Conservation (phyloP, 805 yeast genomes). For the Maudiozyma turicensis region DNA sequence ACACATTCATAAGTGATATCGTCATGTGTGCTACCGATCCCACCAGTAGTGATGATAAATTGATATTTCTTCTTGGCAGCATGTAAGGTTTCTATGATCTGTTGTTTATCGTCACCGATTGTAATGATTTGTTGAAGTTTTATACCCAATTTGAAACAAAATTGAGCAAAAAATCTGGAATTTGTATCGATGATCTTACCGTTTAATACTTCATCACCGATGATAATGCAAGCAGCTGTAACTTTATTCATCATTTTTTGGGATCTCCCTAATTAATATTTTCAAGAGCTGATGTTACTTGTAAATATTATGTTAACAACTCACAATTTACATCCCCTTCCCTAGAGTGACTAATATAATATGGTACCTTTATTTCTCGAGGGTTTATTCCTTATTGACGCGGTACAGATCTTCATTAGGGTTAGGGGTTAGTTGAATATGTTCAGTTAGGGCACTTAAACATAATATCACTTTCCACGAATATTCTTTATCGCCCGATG, state of each 20-base stretch:
- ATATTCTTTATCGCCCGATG: too few species aligned
- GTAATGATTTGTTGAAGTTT: conserved; percentile 58
- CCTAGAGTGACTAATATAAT: too few species aligned
- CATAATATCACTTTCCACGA: too few species aligned
- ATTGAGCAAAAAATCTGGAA: conserved; percentile 59
- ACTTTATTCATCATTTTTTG: conserved; percentile 15
- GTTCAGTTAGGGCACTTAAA: too few species aligned
- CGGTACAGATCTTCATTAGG: too few species aligned
- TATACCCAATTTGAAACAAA: conserved; percentile 59
- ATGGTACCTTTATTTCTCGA: too few species aligned
- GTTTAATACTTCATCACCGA: conserved; percentile 83
- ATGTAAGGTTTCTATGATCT: conserved; percentile 46
- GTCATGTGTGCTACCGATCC: conserved; percentile 85
- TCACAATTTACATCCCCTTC: too few species aligned
- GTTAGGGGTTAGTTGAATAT: too few species aligned
- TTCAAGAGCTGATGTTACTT: too few species aligned
- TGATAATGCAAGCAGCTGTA: conserved; percentile 34
- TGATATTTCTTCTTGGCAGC: conserved; percentile 43
- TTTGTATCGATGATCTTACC: conserved; percentile 79
- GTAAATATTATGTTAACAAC: too few species aligned
- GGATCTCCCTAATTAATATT: not conserved
- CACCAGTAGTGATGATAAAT: conserved; percentile 53
- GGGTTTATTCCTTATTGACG: too few species aligned
- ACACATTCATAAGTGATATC: conserved; percentile 74
- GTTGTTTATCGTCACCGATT: conserved; percentile 66